Base-by-base conservation (phyloP, 768 basidiomycete genomes). In the Boletus vermiculosoides region DNA sequence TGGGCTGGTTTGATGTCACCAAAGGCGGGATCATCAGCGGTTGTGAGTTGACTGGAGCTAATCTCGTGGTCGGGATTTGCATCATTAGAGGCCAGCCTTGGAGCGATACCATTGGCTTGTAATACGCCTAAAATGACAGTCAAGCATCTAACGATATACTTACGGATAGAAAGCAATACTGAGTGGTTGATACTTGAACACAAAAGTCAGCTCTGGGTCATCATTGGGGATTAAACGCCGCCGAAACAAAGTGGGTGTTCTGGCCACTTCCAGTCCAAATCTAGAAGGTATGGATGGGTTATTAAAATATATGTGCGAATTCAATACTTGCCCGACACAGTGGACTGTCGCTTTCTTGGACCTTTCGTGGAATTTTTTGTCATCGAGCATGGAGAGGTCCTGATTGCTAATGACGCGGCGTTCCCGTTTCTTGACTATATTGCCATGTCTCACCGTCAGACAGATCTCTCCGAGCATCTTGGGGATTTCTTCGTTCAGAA, bases 341-440 rank as follows among this genome's bases (percentile, higher is more conserved):
- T 68, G 68, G 15, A 57, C 47, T 4, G 50, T 60, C 12, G 59
- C 50, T 56, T 69, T 70, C 56, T 69, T 67, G 31, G 52, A 46
- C 15, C 45, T 59, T 46, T 67, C 63, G 20, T 70, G 67, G 4
- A 57, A 56, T n/a, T 20, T 61, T 5, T 46, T 52, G n/a, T 56
- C 51, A 36, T n/a, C 18, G 7, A 20, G n/a, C 12, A 33, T 23
- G 22, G 9, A 12, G 11, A 8, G 1, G n/a, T 4, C 10, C 4
- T 1, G 5, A 4, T 6, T 8, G 10, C 0, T 0, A 3, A 2
- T 23, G 2, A 3, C 0, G 28, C n/a, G 23, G n/a, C 1, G n/a
- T n/a, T 2, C 3, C n/a, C n/a, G n/a, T n/a, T n/a, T n/a, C 25
- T 9, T 4, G 31, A 33, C n/a, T 4, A 16, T 2, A 6, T n/a